Evolutionary conservation across 495 filamentous ascomycete genomes (phyloP), one percentile per base, ranked within the genome.

Genomic region (Bacidia rubella): DNA sequence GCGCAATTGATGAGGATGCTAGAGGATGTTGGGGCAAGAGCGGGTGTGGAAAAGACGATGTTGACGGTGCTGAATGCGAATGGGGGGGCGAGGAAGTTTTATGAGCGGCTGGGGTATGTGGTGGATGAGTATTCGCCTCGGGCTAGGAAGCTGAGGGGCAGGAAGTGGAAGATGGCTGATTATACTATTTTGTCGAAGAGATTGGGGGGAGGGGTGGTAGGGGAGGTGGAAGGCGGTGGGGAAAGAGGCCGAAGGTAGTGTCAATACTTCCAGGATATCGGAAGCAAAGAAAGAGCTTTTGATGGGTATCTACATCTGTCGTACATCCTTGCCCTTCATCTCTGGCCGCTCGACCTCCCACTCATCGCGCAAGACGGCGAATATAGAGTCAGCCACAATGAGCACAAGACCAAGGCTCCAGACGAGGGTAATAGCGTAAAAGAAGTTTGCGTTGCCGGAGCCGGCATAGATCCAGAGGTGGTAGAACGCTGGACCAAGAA

Each of bases 391-490:
- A 9, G 81, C 85, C 0, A 96, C 75, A 25, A 96, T 62, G 27
- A 87, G 73, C 1, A 86, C 88, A 38, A 88, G 72, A 0, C 87
- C 92, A 2, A 98, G 68, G 60, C 87, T 92, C 92, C 92, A 98
- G 15, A 97, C 92, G 0, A 98, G 75, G 3, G 92, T 98, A 62
- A 98, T 97, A 60, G 92, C 92, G 61, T 98, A 98, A 70, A 97
- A 98, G 70, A 98, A 98, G 65, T 98, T 98, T 39, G 92, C 92
- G 62, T 98, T 98, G 26, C 93, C 92, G 29, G 86, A 93, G 38
- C 92, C 92, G 19, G 92, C 93, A 62, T 98, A 98, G 56, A 97
- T 94, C 92, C 92, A 98, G 2, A 98, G 75, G 65, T 98, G 80
- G 61, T 97, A 95, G 68, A 98, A 98, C 0, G 90, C 88, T 0